A percentile compares a stretch with the other conserved stretches of the same genome.
Conservation (phyloP, 345 rosid genomes). For the Pistacia atlantica region DNA sequence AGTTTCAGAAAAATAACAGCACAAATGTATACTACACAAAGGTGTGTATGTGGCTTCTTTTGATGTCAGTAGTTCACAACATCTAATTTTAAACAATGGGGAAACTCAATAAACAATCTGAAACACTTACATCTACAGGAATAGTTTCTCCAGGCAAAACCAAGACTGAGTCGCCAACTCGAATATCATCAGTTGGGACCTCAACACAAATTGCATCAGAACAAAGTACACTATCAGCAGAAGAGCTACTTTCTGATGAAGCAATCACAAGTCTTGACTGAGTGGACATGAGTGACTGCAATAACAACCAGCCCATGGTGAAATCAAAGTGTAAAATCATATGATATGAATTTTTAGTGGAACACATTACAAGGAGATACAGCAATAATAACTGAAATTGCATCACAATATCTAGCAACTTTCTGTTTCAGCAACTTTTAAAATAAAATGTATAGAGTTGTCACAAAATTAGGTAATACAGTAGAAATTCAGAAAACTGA, state of each 20-base stretch:
- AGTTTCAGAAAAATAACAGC: neutral
- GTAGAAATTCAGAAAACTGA: slow-evolving; percentile 2
- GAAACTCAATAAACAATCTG: slow-evolving; percentile 18
- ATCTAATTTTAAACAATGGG: neutral
- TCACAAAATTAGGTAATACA: neutral
- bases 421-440: neutral
- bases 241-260: slow-evolving; percentile 61
- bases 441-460: neutral
- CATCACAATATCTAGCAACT: slow-evolving; percentile 7
- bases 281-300: slow-evolving; percentile 88
- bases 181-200: slow-evolving; percentile 85
- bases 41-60: neutral
- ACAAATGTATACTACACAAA: neutral
- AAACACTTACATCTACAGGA: slow-evolving; percentile 84
- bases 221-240: slow-evolving; percentile 66
- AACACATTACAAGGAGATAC: neutral
- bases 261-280: slow-evolving; percentile 84
- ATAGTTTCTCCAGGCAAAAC: slow-evolving; percentile 95
- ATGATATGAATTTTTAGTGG: neutral
- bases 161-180: slow-evolving; percentile 82
- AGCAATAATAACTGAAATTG: neutral
- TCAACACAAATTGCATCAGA: slow-evolving; percentile 80
- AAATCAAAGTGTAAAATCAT: slow-evolving; percentile 10
- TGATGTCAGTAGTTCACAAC: neutral
- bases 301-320: slow-evolving; percentile 27